Percentiles rank a stretch among this genome's conserved stretches.
Conservation (phyloP, 495 filamentous ascomycete species). For the Hypoxylon intermedium region DNA sequence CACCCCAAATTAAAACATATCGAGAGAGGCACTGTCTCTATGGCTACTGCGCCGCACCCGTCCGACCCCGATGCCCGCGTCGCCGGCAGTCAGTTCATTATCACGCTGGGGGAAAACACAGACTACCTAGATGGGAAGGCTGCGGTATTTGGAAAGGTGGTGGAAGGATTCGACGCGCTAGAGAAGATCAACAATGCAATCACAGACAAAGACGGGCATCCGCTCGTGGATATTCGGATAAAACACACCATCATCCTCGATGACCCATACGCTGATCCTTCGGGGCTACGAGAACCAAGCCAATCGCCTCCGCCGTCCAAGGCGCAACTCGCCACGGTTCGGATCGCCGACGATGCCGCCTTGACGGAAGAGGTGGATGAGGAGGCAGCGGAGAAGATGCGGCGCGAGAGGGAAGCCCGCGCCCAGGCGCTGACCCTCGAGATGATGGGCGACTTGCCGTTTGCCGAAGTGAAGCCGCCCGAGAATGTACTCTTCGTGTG, state of each 20-base stretch:
- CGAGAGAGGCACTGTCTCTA: conserved; percentile 88
- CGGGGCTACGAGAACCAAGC: conserved; percentile 74
- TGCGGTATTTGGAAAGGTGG: conserved; percentile 92
- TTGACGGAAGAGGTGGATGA: conserved; percentile 68
- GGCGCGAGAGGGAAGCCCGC: conserved; percentile 88
- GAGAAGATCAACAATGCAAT: conserved; percentile 94
- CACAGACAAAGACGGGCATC: conserved; percentile 81
- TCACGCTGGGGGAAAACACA: conserved; percentile 84
- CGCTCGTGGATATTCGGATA: conserved; percentile 89
- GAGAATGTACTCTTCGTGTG: conserved; percentile 98
- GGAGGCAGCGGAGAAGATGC: conserved; percentile 79
- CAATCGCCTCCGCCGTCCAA: conserved; percentile 82
- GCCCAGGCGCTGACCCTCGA: conserved; percentile 95
- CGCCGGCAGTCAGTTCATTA: conserved; percentile 87
- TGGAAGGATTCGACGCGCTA: conserved; percentile 88
- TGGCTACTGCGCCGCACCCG: conserved; percentile 82
- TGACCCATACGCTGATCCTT: conserved; percentile 84
- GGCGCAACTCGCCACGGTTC: conserved; percentile 86
- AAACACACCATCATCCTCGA: conserved; percentile 89
- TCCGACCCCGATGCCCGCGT: conserved; percentile 80
- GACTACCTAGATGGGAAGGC: conserved; percentile 90
- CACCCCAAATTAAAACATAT: conserved; percentile 84
- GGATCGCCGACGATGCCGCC: conserved; percentile 89
- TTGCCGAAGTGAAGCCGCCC: conserved; percentile 96
- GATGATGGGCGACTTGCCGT: conserved; percentile 97